phyloP scores from a whole-genome alignment of 345 rosid species.

The Heritiera fomes region DNA sequence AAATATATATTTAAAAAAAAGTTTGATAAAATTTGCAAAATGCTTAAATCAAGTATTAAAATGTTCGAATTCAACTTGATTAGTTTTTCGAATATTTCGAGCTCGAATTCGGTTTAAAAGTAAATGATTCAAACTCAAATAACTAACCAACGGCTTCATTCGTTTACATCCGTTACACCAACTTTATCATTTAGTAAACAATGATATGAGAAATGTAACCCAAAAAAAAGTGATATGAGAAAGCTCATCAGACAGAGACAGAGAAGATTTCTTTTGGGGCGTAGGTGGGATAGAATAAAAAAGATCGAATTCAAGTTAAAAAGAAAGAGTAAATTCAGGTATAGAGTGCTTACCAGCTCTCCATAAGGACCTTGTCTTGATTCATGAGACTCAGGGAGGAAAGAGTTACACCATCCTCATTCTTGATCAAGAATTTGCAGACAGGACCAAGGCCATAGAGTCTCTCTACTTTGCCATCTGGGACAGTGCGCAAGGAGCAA shows the following conservation, averaged over 20 bases:
- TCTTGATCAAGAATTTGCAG: constrained; percentile 72
- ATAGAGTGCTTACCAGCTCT: constrained; percentile 62
- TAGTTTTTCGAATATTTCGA: too few relatives aligned
- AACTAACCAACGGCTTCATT: too few relatives aligned
- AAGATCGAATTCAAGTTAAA: too few relatives aligned
- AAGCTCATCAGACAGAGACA: too few relatives aligned
- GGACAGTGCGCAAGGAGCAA: constrained; percentile 41
- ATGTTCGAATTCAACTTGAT: too few relatives aligned
- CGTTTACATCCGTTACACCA: not conserved
- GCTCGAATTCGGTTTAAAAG: too few relatives aligned
- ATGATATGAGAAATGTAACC: too few relatives aligned
- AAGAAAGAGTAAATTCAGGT: not conserved
- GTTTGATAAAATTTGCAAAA: too few relatives aligned
- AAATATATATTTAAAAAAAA: too few relatives aligned
- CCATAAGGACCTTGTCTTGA: constrained; percentile 93
- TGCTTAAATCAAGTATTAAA: too few relatives aligned
- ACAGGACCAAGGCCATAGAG: constrained; percentile 79
- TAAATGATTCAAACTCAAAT: too few relatives aligned
- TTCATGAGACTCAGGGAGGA: constrained; percentile 74
- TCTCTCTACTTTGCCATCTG: constrained; percentile 55
- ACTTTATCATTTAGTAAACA: not conserved
- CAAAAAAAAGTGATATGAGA: too few relatives aligned
- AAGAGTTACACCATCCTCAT: constrained; percentile 80
- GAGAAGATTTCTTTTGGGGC: not conserved
- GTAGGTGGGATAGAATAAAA: not conserved